Evolutionary conservation across 2,329 filamentous ascomycete species (phyloP).

Genomic region (Endothia cerciana): DNA sequence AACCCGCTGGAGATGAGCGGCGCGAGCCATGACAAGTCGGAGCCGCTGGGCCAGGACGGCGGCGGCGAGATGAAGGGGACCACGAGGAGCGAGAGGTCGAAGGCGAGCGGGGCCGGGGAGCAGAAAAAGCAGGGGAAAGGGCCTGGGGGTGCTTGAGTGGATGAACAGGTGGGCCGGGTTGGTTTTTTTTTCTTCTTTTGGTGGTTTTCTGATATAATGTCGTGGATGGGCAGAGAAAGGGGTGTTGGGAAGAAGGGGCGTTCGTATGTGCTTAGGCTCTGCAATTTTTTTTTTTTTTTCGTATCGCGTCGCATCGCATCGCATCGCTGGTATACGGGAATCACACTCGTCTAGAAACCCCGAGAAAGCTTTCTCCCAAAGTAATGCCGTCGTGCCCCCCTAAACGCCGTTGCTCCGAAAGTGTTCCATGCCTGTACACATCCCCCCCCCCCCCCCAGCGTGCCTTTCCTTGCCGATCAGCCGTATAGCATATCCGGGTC

Average conservation of each 20-base stretch:
- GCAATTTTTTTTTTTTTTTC: background rate
- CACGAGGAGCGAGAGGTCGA: conserved; percentile 39
- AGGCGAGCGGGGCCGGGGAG: conserved; percentile 39
- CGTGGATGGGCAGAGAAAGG: no score
- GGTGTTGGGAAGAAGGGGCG: background rate
- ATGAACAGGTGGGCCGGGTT: background rate
- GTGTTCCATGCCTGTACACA: background rate
- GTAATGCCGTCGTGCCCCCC: background rate
- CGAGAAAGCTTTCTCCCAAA: background rate
- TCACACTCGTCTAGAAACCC: conserved; percentile 2
- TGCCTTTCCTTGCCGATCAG: conserved; percentile 26
- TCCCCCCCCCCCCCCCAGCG: background rate
- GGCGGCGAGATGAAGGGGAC: conserved; percentile 38
- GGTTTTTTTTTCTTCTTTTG: background rate
- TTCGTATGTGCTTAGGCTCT: background rate
- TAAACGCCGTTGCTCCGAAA: conserved; percentile 21
- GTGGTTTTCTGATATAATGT: no score
- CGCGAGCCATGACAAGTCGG: conserved; percentile 49
- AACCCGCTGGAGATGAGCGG: conserved; percentile 48
- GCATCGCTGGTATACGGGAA: conserved; percentile 1
- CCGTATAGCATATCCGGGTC: conserved; percentile 56
- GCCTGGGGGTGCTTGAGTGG: conserved; percentile 25
- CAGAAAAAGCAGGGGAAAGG: conserved; percentile 40
- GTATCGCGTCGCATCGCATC: background rate
- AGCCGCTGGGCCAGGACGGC: conserved; percentile 42